phyloP scores from a whole-genome alignment of 75 land plant species.

The Azolla pinnata region DNA sequence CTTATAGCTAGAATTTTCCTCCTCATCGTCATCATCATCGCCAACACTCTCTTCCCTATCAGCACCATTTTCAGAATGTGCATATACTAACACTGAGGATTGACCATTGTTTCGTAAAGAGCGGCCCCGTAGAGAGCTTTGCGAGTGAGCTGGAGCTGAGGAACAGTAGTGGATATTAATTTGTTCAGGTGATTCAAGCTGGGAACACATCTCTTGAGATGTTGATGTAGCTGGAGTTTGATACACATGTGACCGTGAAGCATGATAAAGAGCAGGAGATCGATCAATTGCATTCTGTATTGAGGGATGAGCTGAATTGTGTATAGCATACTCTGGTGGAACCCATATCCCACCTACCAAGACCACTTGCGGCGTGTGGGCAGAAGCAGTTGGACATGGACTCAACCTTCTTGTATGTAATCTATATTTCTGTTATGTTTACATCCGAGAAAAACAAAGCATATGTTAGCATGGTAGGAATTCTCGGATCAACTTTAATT shows the following conservation, averaged over 20 bases:
- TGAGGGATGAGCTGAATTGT: constrained; percentile 39
- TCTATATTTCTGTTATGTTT: constrained; percentile 97
- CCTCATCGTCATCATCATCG: constrained; percentile 18
- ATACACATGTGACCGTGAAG: not conserved
- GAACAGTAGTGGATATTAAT: constrained; percentile 6
- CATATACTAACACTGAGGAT: not conserved
- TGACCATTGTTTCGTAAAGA: not conserved
- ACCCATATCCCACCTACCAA: constrained; percentile 92
- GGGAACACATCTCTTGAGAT: not conserved
- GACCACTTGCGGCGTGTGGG: constrained; percentile 67
- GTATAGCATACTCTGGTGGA: constrained; percentile 67
- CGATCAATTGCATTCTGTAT: constrained; percentile 33
- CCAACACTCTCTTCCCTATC: constrained; percentile 12
- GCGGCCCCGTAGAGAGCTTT: constrained; percentile 11
- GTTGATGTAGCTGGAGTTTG: constrained; percentile 9
- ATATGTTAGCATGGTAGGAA: constrained; percentile 5
- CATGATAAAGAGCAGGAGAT: not conserved
- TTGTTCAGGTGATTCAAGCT: constrained; percentile 3
- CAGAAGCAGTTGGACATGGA: constrained; percentile 40
- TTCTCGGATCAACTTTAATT: not conserved
- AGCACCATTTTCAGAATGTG: not conserved
- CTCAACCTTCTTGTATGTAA: constrained; percentile 87
- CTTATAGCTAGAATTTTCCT: constrained; percentile 11
- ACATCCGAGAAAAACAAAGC: too few relatives aligned
- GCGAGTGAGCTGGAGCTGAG: constrained; percentile 10